Percentiles rank a stretch among this genome's conserved stretches.
Conservation (phyloP, 306 rosid genomes). For the Prunus dulcis region DNA sequence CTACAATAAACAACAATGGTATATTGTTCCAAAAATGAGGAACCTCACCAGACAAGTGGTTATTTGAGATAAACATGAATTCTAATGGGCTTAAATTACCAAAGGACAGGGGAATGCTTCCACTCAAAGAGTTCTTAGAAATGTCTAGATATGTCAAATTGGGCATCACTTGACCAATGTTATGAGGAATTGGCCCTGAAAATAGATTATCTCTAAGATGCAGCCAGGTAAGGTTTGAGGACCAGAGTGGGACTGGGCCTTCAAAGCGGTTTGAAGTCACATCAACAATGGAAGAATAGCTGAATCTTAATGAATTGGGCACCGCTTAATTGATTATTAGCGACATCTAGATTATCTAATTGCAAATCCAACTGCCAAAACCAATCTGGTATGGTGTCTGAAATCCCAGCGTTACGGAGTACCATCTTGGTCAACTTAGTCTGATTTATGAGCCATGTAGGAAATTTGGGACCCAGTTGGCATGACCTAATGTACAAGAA, state of each 20-base stretch:
- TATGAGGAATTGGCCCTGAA: constrained; percentile 7
- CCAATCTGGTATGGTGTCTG: no score
- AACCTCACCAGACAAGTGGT: constrained; percentile 21
- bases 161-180: constrained; percentile 16
- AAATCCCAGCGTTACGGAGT: no score
- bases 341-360: no score
- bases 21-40: constrained; percentile 18
- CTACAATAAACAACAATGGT: not conserved
- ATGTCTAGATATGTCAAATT: not conserved
- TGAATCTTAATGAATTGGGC: no score
- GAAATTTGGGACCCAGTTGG: no score
- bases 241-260: constrained; percentile 21
- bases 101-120: not conserved
- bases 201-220: not conserved
- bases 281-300: not conserved
- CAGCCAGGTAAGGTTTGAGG: constrained; percentile 3
- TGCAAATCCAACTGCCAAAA: no score
- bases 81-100: not conserved
- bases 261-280: not conserved
- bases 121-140: not conserved
- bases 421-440: no score
- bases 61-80: constrained; percentile 14
- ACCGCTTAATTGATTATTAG: no score
- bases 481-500: no score
- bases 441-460: no score